These are phyloP conservation scores for Phytopythium aichiense DNA, from an alignment of 352 stramenopile species.

Conservation along the genomic window DNA sequence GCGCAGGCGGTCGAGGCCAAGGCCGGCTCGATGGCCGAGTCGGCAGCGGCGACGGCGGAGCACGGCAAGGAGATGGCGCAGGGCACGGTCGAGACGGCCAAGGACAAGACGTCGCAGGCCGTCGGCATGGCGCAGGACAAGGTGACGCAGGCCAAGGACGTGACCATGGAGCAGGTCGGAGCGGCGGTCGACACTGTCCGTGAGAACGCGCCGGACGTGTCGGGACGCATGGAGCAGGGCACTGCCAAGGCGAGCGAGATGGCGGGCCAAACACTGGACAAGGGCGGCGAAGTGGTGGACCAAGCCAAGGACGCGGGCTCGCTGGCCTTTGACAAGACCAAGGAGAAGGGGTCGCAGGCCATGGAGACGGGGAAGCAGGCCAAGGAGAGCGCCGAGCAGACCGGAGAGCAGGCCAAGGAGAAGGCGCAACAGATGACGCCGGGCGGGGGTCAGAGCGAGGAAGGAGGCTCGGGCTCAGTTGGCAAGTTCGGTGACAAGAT, in stretches of 20 bases:
- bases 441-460: not conserved
- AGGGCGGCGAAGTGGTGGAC: slow-evolving; percentile 15
- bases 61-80: slow-evolving; percentile 21
- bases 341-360: not conserved
- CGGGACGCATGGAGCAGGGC: slow-evolving; percentile 16
- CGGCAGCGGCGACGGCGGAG: slow-evolving; percentile 20
- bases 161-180: slow-evolving; percentile 9
- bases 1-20: slow-evolving; percentile 36
- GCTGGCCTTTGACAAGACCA: not conserved
- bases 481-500: not conserved
- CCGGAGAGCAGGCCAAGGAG: slow-evolving; percentile 8
- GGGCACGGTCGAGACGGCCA: slow-evolving; percentile 21
- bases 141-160: slow-evolving; percentile 10
- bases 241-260: slow-evolving; percentile 16
- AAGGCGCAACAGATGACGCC: slow-evolving; percentile 1
- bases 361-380: slow-evolving; percentile 18
- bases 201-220: slow-evolving; percentile 7
- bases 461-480: not conserved
- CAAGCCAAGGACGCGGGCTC: slow-evolving; percentile 11
- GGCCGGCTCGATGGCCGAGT: slow-evolving; percentile 16
- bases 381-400: slow-evolving; percentile 10
- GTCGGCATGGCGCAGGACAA: slow-evolving; percentile 15
- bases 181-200: slow-evolving; percentile 13
- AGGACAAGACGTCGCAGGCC: slow-evolving; percentile 16
- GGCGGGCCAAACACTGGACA: slow-evolving; percentile 15